These are phyloP conservation scores for Sambucus nigra DNA, from an alignment of 129 eudicot genomes.

Conservation along the genomic window DNA sequence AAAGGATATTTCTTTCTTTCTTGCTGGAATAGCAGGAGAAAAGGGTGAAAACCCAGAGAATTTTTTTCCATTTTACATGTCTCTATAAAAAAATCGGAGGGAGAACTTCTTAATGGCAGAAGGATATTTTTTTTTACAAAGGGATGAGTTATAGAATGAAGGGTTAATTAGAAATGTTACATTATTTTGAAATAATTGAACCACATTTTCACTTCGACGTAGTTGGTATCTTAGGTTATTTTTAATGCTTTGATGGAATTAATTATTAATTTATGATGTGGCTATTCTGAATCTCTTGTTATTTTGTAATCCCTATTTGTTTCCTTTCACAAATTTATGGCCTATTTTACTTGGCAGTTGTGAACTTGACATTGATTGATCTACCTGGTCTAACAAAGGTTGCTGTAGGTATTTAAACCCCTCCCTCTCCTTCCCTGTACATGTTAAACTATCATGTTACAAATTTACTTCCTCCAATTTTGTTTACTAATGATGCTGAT, in stretches of 20 bases:
- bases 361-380: slow-evolving; percentile 60
- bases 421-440: slow-evolving; percentile 7
- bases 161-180: no score
- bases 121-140: no score
- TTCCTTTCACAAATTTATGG: background rate
- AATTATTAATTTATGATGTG: background rate
- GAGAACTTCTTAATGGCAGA: no score
- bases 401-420: slow-evolving; percentile 54
- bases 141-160: no score
- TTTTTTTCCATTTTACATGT: no score
- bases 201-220: no score
- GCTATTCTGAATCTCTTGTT: background rate
- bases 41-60: no score
- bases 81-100: no score
- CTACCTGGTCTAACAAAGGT: slow-evolving; percentile 64
- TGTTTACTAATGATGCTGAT: slow-evolving; percentile 1
- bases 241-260: background rate
- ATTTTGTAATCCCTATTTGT: background rate
- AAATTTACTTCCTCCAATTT: background rate
- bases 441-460: background rate
- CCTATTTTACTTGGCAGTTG: slow-evolving; percentile 30
- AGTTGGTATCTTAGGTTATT: no score
- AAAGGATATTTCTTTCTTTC: no score
- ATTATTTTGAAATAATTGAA: no score
- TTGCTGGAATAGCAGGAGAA: no score